Base-by-base conservation (phyloP, 371 early-diverging fungal species). In the Mortierella sp. region DNA sequence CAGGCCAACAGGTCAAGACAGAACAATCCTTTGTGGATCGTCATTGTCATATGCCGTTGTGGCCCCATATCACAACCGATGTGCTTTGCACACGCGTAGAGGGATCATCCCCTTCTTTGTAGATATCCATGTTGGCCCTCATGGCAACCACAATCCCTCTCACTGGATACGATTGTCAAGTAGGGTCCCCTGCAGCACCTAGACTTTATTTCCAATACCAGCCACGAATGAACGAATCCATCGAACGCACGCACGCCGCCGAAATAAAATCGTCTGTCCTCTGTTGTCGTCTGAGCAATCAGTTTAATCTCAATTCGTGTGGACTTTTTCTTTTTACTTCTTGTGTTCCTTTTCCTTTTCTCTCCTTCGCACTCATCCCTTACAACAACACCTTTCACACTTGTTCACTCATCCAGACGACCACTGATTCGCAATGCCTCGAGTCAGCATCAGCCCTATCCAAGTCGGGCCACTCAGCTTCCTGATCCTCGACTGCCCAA, bases 401-500 rank as follows among this genome's bases (percentile, higher is more conserved):
- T 26, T 45, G 9, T 61, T 29, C 41, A n/a, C 41, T 26, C 40
- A 5, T 10, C 44, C 22, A 4, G 22, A 43, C 16, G 19, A n/a
- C 8, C 24, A 24, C 40, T 53, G 40, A 52, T 48, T 37, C 48
- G 52, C 24, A 48, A 79, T 79, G 79, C 75, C 79, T 39, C 71
- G 76, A 53, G 76, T 80, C 68, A 80, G 76, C 80, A 80, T 80
- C 64, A 80, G 80, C 70, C 80, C 80, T 52, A 76, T 80, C 50
- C 64, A 75, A 44, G 80, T 80, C n/a, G 80, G 80, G 29, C 16
- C 71, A 19, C 73, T 80, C 66, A 72, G 64, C 43, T 92, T 92
- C 80, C 80, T 94, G 58, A 88, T 94, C 68, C 87, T 90, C 41
- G 94, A 94, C 82, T 92, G 92, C 58, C 94, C 94, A 0, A 85